Percentiles rank a stretch among this genome's conserved stretches.
phyloP scores from a whole-genome alignment of 345 rosid genomes.

The Sisymbrium altissimum region DNA sequence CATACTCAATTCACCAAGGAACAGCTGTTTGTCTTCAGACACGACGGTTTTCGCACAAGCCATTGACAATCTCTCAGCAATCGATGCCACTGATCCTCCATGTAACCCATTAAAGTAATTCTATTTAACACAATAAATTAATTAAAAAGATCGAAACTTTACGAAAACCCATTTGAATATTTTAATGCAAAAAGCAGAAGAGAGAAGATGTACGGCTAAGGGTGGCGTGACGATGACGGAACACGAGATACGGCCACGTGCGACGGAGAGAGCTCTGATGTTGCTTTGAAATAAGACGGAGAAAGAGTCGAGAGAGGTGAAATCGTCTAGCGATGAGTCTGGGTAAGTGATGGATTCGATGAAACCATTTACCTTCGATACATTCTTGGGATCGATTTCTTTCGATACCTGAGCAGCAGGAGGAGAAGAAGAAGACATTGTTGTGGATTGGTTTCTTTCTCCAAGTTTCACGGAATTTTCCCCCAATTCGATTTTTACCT shows the following conservation, averaged over 20 bases:
- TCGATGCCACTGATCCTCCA: conserved; percentile 70
- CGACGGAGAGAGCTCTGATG: conserved; percentile 40
- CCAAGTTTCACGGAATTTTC: not conserved
- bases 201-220: conserved; percentile 38
- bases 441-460: not conserved
- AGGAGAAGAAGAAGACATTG: conserved; percentile 21
- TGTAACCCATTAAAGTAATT: conserved; percentile 52
- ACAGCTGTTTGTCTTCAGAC: conserved; percentile 48
- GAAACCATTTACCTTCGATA: conserved; percentile 6
- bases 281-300: conserved; percentile 45
- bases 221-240: conserved; percentile 50
- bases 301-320: conserved; percentile 39
- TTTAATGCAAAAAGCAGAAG: not conserved
- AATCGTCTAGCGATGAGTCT: conserved; percentile 23
- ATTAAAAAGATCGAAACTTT: conserved; percentile 21
- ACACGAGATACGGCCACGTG: conserved; percentile 58
- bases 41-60: conserved; percentile 67
- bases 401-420: conserved; percentile 15
- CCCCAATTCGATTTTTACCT: too few species aligned
- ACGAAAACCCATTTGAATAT: conserved; percentile 4
- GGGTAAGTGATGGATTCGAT: conserved; percentile 25
- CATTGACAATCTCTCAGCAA: conserved; percentile 60
- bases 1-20: conserved; percentile 67
- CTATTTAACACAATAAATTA: conserved; percentile 26
- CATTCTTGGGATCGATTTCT: conserved; percentile 22